Evolutionary conservation across 1,284 basidiomycete genomes (phyloP).

Genomic region (Amylostereum areolatum): DNA sequence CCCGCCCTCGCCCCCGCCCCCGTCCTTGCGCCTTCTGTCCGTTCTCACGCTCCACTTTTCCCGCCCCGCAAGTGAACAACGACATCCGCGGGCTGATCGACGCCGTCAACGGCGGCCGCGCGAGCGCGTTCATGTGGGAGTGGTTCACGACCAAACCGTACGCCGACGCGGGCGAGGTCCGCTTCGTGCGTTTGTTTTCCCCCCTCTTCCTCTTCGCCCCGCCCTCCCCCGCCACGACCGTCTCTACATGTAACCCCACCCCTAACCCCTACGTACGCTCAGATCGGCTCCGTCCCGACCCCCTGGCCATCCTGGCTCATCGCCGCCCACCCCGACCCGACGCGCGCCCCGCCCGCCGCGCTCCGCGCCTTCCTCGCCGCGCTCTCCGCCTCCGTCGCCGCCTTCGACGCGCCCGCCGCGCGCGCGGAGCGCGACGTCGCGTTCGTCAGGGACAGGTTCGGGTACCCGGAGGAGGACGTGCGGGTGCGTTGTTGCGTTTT

Average conservation of each 20-base stretch:
- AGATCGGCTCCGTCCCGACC: constrained; percentile 86
- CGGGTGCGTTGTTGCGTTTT: constrained; percentile 36
- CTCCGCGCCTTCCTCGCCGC: constrained; percentile 59
- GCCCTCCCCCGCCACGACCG: background rate
- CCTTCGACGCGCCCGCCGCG: constrained; percentile 61
- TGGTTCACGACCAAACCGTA: constrained; percentile 98
- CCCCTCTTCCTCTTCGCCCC: too few species aligned
- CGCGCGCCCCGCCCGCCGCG: constrained; percentile 42
- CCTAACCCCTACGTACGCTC: constrained; percentile 3
- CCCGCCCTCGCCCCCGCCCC: too few species aligned
- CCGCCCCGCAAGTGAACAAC: constrained; percentile 65
- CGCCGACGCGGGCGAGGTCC: constrained; percentile 75
- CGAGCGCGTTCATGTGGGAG: constrained; percentile 90
- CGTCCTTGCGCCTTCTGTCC: too few species aligned
- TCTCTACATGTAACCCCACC: background rate
- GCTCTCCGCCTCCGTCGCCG: constrained; percentile 60
- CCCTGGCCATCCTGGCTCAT: constrained; percentile 98
- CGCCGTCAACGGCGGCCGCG: constrained; percentile 84
- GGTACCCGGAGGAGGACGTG: constrained; percentile 77
- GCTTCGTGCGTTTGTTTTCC: constrained; percentile 68
- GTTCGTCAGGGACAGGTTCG: constrained; percentile 76
- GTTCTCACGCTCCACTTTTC: too few species aligned
- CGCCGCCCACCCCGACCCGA: constrained; percentile 66
- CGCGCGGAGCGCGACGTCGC: constrained; percentile 60
- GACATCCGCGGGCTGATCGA: constrained; percentile 85